phyloP scores from a whole-genome alignment of 1,139 yeast species.

The Debaryomycetaceae sp. region DNA sequence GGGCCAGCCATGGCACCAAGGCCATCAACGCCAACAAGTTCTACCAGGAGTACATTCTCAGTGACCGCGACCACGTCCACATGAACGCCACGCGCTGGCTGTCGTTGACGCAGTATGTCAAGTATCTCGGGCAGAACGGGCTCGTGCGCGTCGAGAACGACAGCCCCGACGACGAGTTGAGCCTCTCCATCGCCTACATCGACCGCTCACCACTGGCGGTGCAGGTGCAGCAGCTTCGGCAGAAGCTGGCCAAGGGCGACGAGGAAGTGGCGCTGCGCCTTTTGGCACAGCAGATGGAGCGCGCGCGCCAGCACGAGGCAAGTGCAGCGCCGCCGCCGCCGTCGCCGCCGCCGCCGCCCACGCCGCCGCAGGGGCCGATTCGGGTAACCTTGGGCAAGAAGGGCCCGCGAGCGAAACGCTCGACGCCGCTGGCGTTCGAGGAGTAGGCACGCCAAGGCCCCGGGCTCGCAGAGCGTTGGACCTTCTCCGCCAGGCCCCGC shows the following conservation, averaged over 20 bases:
- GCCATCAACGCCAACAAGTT: slow-evolving; percentile 75
- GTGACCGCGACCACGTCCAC: slow-evolving; percentile 78
- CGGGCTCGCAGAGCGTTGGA: too few species aligned
- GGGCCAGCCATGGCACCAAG: slow-evolving; percentile 77
- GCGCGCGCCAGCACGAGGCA: slow-evolving; percentile 29
- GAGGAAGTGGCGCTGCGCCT: slow-evolving; percentile 32
- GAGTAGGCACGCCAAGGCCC: slow-evolving; percentile 1
- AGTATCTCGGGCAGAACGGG: slow-evolving; percentile 56
- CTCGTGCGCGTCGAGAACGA: slow-evolving; percentile 47
- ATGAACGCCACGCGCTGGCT: slow-evolving; percentile 86
- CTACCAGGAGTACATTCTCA: slow-evolving; percentile 79
- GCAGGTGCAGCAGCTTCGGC: slow-evolving; percentile 10
- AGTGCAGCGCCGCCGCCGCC: slow-evolving; percentile 3
- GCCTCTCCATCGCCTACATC: slow-evolving; percentile 28
- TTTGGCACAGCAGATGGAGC: slow-evolving; percentile 50
- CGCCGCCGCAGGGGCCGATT: slow-evolving; percentile 1
- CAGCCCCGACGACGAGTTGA: slow-evolving; percentile 35
- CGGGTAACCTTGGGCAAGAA: background rate
- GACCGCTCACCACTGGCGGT: slow-evolving; percentile 19
- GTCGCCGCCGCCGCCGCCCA: background rate
- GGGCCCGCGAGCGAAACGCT: background rate
- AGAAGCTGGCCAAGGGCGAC: slow-evolving; percentile 16
- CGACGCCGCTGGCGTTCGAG: slow-evolving; percentile 1
- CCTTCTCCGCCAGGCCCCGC: too few species aligned
- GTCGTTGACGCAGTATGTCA: slow-evolving; percentile 67